Evolutionary conservation across 2,329 filamentous ascomycete genomes (phyloP).

Genomic region (Colletotrichum phormii): DNA sequence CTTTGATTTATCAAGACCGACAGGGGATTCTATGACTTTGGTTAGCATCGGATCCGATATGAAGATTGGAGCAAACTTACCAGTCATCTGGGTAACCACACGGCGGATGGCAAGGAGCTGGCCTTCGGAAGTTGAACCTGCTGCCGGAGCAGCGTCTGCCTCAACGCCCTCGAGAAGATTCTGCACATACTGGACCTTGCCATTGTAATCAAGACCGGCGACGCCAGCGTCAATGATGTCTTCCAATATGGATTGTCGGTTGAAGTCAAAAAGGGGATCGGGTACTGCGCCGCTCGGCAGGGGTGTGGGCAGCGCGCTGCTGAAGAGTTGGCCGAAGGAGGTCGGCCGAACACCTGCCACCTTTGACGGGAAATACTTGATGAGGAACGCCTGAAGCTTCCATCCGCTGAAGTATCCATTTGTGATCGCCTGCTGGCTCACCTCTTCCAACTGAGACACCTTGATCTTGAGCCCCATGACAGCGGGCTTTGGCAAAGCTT

Average conservation of each 20-base stretch:
- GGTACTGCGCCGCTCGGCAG: conserved; percentile 11
- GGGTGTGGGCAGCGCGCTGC: background rate
- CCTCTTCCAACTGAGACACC: conserved; percentile 49
- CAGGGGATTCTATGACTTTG: conserved; percentile 19
- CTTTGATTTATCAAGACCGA: conserved; percentile 36
- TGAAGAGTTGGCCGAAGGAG: conserved; percentile 43
- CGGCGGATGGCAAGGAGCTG: conserved; percentile 58
- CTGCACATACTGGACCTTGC: conserved; percentile 52
- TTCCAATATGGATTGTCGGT: conserved; percentile 41
- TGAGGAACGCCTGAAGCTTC: conserved; percentile 58
- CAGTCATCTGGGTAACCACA: conserved; percentile 53
- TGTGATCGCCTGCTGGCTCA: conserved; percentile 47
- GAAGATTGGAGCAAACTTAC: conserved; percentile 41
- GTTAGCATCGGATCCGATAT: background rate
- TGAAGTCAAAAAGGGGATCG: conserved; percentile 26
- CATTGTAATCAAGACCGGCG: conserved; percentile 44
- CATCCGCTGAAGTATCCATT: conserved; percentile 55
- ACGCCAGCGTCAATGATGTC: conserved; percentile 48
- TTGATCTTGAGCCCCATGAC: conserved; percentile 47
- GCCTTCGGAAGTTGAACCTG: conserved; percentile 40
- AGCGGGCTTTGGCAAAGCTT: conserved; percentile 43
- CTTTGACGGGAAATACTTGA: conserved; percentile 48
- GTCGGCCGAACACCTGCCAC: conserved; percentile 48
- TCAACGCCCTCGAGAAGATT: conserved; percentile 45
- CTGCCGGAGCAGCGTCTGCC: background rate